These are phyloP conservation scores for Allantophomopsis lycopodina DNA, from an alignment of 2,329 filamentous ascomycete species.

Conservation along the genomic window DNA sequence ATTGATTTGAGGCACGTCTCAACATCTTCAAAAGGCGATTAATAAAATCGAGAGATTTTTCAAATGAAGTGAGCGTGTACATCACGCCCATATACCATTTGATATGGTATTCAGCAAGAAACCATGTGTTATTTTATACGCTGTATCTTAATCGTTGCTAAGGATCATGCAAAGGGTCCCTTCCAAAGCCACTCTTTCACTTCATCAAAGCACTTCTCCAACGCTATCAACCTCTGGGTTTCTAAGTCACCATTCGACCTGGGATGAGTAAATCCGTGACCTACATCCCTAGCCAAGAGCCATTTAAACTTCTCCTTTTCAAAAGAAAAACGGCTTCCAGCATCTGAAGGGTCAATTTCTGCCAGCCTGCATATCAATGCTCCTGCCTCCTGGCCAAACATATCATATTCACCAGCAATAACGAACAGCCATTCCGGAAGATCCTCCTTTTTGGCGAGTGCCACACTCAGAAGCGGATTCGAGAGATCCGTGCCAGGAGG, in stretches of 20 bases:
- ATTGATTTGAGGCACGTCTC: too few relatives aligned
- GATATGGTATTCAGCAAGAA: too few relatives aligned
- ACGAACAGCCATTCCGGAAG: conserved; percentile 12
- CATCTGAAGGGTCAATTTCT: conserved; percentile 1
- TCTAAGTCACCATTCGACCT: conserved; percentile 6
- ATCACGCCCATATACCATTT: too few relatives aligned
- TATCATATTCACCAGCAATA: conserved; percentile 10
- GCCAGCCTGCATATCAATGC: conserved; percentile 7
- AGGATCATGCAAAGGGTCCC: conserved; percentile 4
- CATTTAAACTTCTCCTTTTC: conserved; percentile 9
- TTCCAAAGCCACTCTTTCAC: conserved; percentile 8
- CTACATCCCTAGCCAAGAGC: conserved; percentile 6
- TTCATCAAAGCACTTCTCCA: conserved; percentile 5
- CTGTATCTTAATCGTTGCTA: too few relatives aligned
- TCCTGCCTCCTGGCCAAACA: conserved; percentile 9
- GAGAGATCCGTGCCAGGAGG: conserved; percentile 10
- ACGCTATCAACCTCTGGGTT: conserved; percentile 3
- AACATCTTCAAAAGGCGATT: too few relatives aligned
- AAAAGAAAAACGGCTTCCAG: conserved; percentile 5
- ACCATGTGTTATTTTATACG: too few relatives aligned
- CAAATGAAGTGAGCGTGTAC: too few relatives aligned
- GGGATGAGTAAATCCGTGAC: conserved; percentile 9
- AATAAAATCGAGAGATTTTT: too few relatives aligned
- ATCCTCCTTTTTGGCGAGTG: conserved; percentile 9
- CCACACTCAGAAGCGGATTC: conserved; percentile 10